Conservation (phyloP, 371 early-diverging fungal genomes). For the Mucor circinelloides region DNA sequence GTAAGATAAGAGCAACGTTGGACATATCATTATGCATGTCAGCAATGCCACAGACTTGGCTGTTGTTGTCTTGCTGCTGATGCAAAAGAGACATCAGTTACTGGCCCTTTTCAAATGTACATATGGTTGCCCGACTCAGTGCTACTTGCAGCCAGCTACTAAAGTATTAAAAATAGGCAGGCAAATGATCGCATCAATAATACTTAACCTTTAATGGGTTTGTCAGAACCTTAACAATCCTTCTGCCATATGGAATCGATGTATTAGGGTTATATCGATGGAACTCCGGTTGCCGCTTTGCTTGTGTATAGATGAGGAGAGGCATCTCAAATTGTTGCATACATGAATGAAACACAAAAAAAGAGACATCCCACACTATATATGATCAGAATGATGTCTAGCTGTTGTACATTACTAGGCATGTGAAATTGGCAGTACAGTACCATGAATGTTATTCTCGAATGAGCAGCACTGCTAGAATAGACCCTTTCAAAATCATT, state of each 20-base stretch:
- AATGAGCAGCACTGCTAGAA: background rate
- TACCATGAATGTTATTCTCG: background rate
- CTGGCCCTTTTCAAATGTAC: background rate
- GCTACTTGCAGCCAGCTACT: background rate
- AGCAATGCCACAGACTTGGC: background rate
- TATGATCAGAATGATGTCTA: background rate
- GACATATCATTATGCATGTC: background rate
- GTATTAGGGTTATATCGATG: background rate
- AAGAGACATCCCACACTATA: background rate
- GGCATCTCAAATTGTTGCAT: background rate
- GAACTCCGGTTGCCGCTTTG: background rate
- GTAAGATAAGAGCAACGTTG: background rate
- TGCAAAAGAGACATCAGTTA: background rate
- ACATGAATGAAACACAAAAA: background rate
- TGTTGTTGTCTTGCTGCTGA: background rate
- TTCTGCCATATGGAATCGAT: background rate
- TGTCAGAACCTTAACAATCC: background rate
- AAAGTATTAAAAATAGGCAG: background rate
- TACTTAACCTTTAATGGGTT: background rate
- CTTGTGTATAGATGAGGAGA: background rate
- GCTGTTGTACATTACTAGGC: background rate
- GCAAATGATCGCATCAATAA: background rate
- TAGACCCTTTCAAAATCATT: too few relatives aligned
- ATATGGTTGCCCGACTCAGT: background rate
- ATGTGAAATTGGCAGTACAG: background rate